These are phyloP conservation scores for Oryza meyeriana DNA, from an alignment of 176 grass and related monocot species.

Conservation along the genomic window DNA sequence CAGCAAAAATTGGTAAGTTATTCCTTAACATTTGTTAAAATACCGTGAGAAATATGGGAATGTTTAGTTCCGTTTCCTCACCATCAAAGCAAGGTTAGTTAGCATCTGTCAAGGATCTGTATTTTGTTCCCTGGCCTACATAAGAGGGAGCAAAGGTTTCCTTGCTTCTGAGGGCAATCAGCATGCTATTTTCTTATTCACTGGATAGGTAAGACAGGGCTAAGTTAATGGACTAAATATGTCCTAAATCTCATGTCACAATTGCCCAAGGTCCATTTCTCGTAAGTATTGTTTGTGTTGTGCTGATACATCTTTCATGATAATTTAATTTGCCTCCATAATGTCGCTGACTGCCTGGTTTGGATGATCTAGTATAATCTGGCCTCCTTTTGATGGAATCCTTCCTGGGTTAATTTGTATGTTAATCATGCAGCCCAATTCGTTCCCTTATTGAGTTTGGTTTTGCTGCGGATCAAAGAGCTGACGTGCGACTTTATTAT, in stretches of 20 bases:
- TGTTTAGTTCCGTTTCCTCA: no score
- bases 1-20: no score
- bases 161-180: not conserved
- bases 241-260: no score
- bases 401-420: conserved; percentile 17
- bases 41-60: not conserved
- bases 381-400: not conserved
- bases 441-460: conserved; percentile 81
- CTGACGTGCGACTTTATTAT: conserved; percentile 91
- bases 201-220: not conserved
- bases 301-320: not conserved
- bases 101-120: no score
- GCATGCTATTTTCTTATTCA: not conserved
- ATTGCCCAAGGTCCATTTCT: no score
- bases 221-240: no score
- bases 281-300: no score
- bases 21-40: not conserved
- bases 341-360: not conserved
- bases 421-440: conserved; percentile 58
- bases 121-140: not conserved
- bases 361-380: not conserved
- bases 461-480: conserved; percentile 64
- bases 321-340: not conserved
- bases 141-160: not conserved
- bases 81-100: no score